These are phyloP conservation scores for Scedosporium minutisporum DNA, from an alignment of 2,329 filamentous ascomycete genomes.

Conservation along the genomic window DNA sequence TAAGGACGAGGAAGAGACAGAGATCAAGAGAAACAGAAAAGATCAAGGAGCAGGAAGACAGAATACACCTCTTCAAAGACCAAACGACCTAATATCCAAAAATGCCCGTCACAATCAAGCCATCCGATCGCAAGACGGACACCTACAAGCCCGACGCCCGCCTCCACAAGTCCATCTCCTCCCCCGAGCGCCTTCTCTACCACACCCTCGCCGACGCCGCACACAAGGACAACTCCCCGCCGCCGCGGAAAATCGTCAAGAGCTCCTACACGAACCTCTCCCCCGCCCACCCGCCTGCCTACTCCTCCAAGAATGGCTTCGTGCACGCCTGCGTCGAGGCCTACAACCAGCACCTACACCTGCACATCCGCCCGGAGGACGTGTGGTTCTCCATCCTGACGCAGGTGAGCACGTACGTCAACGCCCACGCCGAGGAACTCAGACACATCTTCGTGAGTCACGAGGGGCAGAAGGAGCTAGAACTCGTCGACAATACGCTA, in stretches of 20 bases:
- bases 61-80: not conserved
- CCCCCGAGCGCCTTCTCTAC: not conserved
- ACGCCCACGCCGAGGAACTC: slow-evolving; percentile 33
- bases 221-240: not conserved
- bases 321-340: slow-evolving; percentile 35
- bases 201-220: not conserved
- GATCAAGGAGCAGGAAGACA: not conserved
- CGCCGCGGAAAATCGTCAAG: not conserved
- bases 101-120: slow-evolving; percentile 3
- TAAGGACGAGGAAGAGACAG: not conserved
- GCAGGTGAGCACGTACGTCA: slow-evolving; percentile 41
- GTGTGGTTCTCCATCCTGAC: slow-evolving; percentile 45
- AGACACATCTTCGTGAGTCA: slow-evolving; percentile 36
- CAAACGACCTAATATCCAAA: not conserved
- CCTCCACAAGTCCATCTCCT: not conserved
- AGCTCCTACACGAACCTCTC: not conserved
- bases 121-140: not conserved
- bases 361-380: slow-evolving; percentile 41
- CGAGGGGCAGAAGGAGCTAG: slow-evolving; percentile 29
- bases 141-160: not conserved
- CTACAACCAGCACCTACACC: slow-evolving; percentile 38
- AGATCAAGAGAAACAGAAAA: not conserved
- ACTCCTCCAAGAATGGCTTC: slow-evolving; percentile 22
- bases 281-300: not conserved
- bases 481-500: slow-evolving; percentile 11